Evolutionary conservation across 2,329 filamentous ascomycete species (phyloP), one percentile per base, ranked within the genome.

Genomic region (Exophiala aquamarina): DNA sequence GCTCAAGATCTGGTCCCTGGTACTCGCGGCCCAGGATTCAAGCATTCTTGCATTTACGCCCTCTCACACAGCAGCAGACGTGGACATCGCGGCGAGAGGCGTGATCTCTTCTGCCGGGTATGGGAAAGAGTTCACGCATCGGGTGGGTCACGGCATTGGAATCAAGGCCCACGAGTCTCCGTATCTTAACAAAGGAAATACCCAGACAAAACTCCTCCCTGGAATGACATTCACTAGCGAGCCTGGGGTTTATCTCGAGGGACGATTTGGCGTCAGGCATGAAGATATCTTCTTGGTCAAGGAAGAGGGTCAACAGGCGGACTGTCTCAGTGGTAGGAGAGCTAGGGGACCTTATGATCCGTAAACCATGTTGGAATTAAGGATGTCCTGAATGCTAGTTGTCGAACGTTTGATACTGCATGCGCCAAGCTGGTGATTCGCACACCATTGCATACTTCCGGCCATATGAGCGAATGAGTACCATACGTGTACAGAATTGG

Each of bases 151-250:
- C 56, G 77, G 81, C 1, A 83, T 85, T 38, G 82, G 81, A 0
- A 83, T 85, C 59, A 84, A 84, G 64, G 81, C 81, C 1, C 81
- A 84, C 53, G 81, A 84, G 59, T 80, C 77, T 21, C 81, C 81
- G 0, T 84, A 84, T 54, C 65, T 84, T 23, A 82, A 84, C 60
- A 80, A 83, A 57, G 82, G 78, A 47, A 84, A 84, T 56, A 67
- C 66, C 2, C 63, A 60, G 2, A 66, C 69, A 0, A 57, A 66
- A 1, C 65, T 84, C 4, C 67, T 69, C 36, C 66, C 77, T 0
- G 81, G 81, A 0, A 84, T 84, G 81, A 72, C 74, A 0, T 84
- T 84, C 50, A 84, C 82, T 0, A 76, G 76, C 8, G 82, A 85
- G 64, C 81, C 82, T 0, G 82, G 81, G 0, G 75, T 84, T 23